Conservation (phyloP, 768 basidiomycete species). For the Tulasnella sp. region DNA sequence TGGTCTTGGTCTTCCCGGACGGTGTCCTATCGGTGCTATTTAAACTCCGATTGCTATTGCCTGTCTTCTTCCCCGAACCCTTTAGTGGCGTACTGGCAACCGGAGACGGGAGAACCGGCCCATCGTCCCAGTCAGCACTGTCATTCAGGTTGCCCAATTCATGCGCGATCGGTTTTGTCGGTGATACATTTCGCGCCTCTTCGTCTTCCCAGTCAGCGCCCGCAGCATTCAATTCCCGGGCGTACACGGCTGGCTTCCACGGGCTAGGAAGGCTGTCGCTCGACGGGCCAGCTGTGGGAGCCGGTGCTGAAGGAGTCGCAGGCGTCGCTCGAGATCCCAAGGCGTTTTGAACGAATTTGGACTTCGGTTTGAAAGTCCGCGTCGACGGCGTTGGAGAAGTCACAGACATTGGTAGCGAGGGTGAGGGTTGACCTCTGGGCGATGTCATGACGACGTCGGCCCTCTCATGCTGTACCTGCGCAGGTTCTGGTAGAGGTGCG, state of each 20-base stretch:
- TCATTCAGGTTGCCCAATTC: conserved; percentile 12
- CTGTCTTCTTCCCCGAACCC: conserved; percentile 8
- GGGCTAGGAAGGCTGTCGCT: not conserved
- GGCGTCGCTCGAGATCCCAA: not conserved
- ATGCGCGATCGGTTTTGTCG: not conserved
- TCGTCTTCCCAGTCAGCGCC: conserved; percentile 17
- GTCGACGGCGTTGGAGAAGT: not conserved
- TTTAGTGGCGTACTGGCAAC: conserved; percentile 3
- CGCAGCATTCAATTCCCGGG: conserved; percentile 16
- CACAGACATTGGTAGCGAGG: not conserved
- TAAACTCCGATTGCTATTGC: not conserved
- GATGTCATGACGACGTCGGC: conserved; percentile 7
- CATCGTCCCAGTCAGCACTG: conserved; percentile 12
- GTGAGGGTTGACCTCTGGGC: not conserved
- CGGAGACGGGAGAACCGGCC: conserved; percentile 2
- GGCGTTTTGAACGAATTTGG: conserved; percentile 6
- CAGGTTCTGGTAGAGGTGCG: not conserved
- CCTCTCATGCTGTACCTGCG: not conserved
- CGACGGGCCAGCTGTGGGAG: not conserved
- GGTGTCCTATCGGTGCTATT: not conserved
- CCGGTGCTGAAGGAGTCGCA: not conserved
- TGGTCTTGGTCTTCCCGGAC: not conserved
- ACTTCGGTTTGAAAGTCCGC: not conserved
- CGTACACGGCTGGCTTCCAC: conserved; percentile 1
- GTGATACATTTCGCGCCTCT: not conserved